Conservation (phyloP, 441 rosid species). For the Aquilaria agallochum region DNA sequence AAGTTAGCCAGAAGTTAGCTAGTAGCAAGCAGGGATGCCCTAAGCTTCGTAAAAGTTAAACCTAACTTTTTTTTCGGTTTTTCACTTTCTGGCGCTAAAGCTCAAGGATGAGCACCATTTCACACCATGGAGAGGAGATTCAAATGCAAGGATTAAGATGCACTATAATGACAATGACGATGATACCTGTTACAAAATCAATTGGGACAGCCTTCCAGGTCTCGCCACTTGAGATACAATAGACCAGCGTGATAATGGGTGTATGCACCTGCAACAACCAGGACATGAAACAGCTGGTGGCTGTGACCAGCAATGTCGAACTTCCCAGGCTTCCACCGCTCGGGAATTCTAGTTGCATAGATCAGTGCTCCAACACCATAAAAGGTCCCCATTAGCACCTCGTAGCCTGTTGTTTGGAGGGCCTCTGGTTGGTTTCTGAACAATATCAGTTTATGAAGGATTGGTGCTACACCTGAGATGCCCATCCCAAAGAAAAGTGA, state of each 20-base stretch:
- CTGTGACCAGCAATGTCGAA: slow-evolving; percentile 49
- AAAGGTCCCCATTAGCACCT: slow-evolving; percentile 34
- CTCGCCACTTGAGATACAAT: slow-evolving; percentile 33
- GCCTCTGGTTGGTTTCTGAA: slow-evolving; percentile 35
- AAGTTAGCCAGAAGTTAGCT: no score
- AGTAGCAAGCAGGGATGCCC: no score
- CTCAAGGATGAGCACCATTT: no score
- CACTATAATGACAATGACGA: no score
- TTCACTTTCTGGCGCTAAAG: no score
- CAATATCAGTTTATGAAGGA: slow-evolving; percentile 36
- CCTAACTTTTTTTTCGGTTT: no score
- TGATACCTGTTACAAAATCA: no score
- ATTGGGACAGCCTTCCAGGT: slow-evolving; percentile 18
- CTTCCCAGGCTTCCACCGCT: slow-evolving; percentile 41
- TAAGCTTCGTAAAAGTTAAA: no score
- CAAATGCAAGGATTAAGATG: no score
- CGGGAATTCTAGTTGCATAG: slow-evolving; percentile 30
- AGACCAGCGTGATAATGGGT: slow-evolving; percentile 36
- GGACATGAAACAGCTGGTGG: slow-evolving; percentile 41
- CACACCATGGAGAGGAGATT: no score
- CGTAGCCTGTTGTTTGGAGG: slow-evolving; percentile 33
- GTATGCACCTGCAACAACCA: slow-evolving; percentile 36
- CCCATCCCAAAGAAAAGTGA: slow-evolving; percentile 43
- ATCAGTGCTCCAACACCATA: slow-evolving; percentile 35
- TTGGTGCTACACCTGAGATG: slow-evolving; percentile 32